These are phyloP conservation scores for Myochromella boudieri DNA, from an alignment of 768 basidiomycete species.

Conservation along the genomic window DNA sequence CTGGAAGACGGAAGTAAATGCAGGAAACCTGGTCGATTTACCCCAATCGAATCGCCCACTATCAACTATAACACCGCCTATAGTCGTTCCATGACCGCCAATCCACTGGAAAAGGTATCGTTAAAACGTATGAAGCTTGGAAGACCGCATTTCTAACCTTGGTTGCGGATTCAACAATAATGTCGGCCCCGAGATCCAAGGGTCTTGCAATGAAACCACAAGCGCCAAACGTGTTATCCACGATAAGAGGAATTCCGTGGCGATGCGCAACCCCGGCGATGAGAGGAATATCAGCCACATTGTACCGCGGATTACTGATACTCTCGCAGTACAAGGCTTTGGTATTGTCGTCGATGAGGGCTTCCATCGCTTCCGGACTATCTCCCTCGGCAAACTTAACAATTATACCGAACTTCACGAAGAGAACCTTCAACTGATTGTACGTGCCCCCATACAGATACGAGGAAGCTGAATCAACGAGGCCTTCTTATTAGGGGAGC, in stretches of 20 bases:
- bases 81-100: constrained; percentile 65
- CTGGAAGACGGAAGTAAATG: constrained; percentile 10
- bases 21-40: constrained; percentile 46
- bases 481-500: constrained; percentile 65
- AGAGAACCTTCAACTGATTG: constrained; percentile 55
- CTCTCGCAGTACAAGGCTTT: constrained; percentile 58
- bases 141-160: constrained; percentile 18
- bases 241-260: constrained; percentile 58
- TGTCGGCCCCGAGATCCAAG: constrained; percentile 26
- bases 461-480: constrained; percentile 23
- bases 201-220: constrained; percentile 43
- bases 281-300: constrained; percentile 48
- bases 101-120: constrained; percentile 67
- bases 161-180: constrained; percentile 31
- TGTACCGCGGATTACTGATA: constrained; percentile 64
- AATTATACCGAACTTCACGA: constrained; percentile 43
- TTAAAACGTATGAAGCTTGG: no score
- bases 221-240: constrained; percentile 65
- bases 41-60: constrained; percentile 60
- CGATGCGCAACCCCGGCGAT: constrained; percentile 66
- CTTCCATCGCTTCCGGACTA: constrained; percentile 45
- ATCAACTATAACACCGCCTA: constrained; percentile 64
- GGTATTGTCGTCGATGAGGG: constrained; percentile 58
- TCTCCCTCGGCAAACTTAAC: constrained; percentile 53
- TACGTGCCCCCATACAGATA: constrained; percentile 42